Evolutionary conservation across 1,284 basidiomycete species (phyloP), one percentile per base, ranked within the genome.

Genomic region (Marasmius sp.): DNA sequence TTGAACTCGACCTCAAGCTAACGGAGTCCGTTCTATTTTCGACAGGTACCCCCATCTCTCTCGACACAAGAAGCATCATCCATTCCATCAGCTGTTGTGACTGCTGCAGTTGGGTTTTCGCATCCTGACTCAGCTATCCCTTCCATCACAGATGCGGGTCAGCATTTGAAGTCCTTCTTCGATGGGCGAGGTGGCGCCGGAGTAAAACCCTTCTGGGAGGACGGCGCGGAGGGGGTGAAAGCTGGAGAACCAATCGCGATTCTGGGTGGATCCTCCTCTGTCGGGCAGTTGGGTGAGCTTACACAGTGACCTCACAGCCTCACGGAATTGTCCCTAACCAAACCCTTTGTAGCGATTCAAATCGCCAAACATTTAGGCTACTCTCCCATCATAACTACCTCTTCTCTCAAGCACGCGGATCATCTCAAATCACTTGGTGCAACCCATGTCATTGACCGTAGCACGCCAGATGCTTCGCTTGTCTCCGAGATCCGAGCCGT

Each of bases 341-440:
- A 27, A 2, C 11, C 11, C 54, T 11, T 45, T 2, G 5, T 14
- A 47, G 56, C 10, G 12, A 52, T 52, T n/a, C 50, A 52, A 34
- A 52, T 52, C 27, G 50, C 50, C 10, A 52, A 52, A 36, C n/a
- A 79, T 27, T 71, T 74, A 1, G 79, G 77, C 1, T 79, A 78
- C 66, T 66, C 63, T 0, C 73, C 70, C 11, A 78, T 80, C 56
- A 72, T 80, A 63, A 67, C 78, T 12, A 78, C 79, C 6, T 71
- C 78, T 1, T 80, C 79, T 20, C 58, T 68, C 11, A 64, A 70
- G 51, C 76, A 82, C 64, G 62, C 61, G 5, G 72, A 66, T 0
- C 66, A 72, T 47, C 70, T 81, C 61, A 73, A 72, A 51, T 73
- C 73, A 0, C 69, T 78, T 50, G 81, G 82, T 5, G 81, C 79